phyloP scores from a whole-genome alignment of 2,329 filamentous ascomycete species.

The Fusarium mexicanum region DNA sequence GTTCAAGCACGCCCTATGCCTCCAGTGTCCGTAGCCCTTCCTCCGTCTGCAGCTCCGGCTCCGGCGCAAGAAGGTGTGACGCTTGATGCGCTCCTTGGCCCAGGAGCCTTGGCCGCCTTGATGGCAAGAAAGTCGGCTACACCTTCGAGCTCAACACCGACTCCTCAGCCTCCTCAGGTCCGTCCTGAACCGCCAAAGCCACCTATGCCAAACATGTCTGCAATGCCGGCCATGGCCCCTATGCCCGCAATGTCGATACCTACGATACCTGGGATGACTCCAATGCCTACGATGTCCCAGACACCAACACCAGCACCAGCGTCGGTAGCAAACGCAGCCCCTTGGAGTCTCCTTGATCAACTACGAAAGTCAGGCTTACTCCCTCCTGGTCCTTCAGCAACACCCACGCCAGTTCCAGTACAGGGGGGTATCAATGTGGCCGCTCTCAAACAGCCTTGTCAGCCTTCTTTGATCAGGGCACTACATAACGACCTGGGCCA shows the following conservation, averaged over 20 bases:
- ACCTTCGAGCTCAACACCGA: constrained; percentile 59
- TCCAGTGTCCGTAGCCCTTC: constrained; percentile 48
- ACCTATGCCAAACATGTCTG: constrained; percentile 6
- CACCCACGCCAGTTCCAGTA: constrained; percentile 50
- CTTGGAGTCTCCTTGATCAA: constrained; percentile 72
- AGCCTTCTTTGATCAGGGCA: constrained; percentile 75
- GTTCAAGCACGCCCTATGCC: constrained; percentile 47
- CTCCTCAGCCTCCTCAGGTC: constrained; percentile 46
- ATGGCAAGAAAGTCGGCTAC: constrained; percentile 64
- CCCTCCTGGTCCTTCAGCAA: constrained; percentile 54
- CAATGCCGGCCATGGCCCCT: constrained; percentile 45
- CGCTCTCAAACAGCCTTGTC: constrained; percentile 78
- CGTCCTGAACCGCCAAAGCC: constrained; percentile 17
- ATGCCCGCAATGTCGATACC: constrained; percentile 52
- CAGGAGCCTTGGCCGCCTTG: constrained; percentile 67
- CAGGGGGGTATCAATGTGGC: constrained; percentile 70
- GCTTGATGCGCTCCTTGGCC: constrained; percentile 67
- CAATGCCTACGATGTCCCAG: constrained; percentile 52
- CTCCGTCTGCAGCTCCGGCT: constrained; percentile 46
- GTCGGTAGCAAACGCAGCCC: constrained; percentile 53
- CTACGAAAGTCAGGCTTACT: constrained; percentile 76
- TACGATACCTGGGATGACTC: constrained; percentile 53
- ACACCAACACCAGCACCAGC: constrained; percentile 44
- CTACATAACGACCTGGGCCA: constrained; percentile 86
- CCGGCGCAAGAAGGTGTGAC: constrained; percentile 54